Percentiles rank a stretch among this genome's conserved stretches.
Evolutionary conservation across 2,329 filamentous ascomycete species (phyloP).

Genomic region (Fusarium bulbicola): DNA sequence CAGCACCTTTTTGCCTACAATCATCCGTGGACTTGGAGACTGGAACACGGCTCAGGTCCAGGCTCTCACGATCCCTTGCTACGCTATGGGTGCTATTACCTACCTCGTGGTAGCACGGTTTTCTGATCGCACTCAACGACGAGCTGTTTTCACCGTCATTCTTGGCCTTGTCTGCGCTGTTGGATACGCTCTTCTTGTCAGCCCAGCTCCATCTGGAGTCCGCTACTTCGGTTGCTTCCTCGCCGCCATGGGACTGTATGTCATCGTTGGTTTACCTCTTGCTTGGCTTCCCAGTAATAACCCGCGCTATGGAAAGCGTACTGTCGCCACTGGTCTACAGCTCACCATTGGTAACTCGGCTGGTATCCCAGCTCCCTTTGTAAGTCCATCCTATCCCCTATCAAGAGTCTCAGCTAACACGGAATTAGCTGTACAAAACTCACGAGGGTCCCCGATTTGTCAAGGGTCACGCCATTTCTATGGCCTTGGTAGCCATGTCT

Average conservation of each 20-base stretch:
- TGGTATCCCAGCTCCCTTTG: slow-evolving; percentile 70
- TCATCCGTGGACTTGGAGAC: slow-evolving; percentile 68
- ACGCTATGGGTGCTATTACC: slow-evolving; percentile 67
- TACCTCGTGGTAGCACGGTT: slow-evolving; percentile 66
- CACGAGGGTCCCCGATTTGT: slow-evolving; percentile 56
- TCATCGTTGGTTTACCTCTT: slow-evolving; percentile 49
- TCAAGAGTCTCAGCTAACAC: neutral
- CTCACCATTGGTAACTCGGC: slow-evolving; percentile 70
- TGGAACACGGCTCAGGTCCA: slow-evolving; percentile 57
- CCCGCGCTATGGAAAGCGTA: slow-evolving; percentile 71
- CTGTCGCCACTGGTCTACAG: slow-evolving; percentile 68
- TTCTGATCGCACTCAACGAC: slow-evolving; percentile 65
- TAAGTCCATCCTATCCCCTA: neutral
- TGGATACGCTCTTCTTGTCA: slow-evolving; percentile 69
- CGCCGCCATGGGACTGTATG: slow-evolving; percentile 69
- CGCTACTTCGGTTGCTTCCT: slow-evolving; percentile 72
- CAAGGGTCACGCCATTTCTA: slow-evolving; percentile 60
- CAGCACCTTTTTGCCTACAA: slow-evolving; percentile 72
- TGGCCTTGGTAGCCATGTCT: slow-evolving; percentile 57
- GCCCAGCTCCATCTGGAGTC: slow-evolving; percentile 59
- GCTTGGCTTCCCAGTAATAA: slow-evolving; percentile 63
- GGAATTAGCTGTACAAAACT: slow-evolving; percentile 39
- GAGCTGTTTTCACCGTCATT: slow-evolving; percentile 63
- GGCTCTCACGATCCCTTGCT: slow-evolving; percentile 74
- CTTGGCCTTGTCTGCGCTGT: slow-evolving; percentile 61